Evolutionary conservation across 345 rosid genomes (phyloP).

Genomic region (Bruguiera gymnorhiza): DNA sequence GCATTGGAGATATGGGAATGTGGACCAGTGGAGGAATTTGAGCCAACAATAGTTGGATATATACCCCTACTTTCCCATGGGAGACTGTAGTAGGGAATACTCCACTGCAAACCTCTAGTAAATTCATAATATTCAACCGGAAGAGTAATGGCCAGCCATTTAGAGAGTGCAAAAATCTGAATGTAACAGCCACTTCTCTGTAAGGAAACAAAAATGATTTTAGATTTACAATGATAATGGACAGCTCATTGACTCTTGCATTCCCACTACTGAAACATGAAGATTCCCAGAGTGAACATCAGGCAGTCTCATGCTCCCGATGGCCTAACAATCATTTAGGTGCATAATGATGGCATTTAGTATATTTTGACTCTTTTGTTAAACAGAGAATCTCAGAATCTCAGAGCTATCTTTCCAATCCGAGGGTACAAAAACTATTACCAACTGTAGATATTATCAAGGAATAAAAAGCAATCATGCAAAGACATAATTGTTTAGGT

Average conservation of each 20-base stretch:
- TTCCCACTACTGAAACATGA: no score
- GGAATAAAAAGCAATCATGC: not conserved
- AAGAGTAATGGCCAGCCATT: constrained; percentile 69
- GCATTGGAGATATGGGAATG: constrained; percentile 39
- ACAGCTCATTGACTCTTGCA: not conserved
- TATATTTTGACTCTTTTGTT: no score
- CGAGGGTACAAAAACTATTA: not conserved
- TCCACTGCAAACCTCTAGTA: constrained; percentile 71
- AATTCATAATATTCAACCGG: constrained; percentile 77
- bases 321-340: no score
- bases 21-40: constrained; percentile 41
- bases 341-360: no score
- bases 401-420: not conserved
- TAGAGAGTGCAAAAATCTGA: constrained; percentile 85
- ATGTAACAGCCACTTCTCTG: constrained; percentile 85
- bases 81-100: constrained; percentile 80
- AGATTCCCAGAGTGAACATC: no score
- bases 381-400: not conserved
- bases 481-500: constrained; percentile 12
- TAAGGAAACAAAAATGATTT: constrained; percentile 10
- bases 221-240: constrained; percentile 2
- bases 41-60: constrained; percentile 54
- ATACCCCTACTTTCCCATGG: constrained; percentile 77
- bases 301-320: no score
- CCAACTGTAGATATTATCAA: not conserved